A percentile compares a stretch with the other conserved stretches of the same genome.
These are phyloP conservation scores for Selenicereus undatus DNA, from an alignment of 148 eudicot genomes.

Conservation along the genomic window DNA sequence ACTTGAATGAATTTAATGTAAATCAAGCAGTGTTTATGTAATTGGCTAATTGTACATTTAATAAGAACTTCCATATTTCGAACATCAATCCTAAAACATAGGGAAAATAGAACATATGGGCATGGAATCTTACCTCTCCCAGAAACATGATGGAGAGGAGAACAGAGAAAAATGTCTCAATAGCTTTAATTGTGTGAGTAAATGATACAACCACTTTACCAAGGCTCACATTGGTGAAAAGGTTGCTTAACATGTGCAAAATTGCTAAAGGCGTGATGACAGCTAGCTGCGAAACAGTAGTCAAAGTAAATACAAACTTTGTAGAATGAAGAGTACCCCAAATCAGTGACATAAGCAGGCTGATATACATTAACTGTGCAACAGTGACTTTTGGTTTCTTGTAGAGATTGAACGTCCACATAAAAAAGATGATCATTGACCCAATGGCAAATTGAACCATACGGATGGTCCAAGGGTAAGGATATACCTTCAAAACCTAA, in stretches of 20 bases:
- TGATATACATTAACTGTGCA: constrained; percentile 56
- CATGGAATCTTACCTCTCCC: constrained; percentile 56
- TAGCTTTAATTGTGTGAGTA: constrained; percentile 94
- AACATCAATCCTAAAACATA: not conserved
- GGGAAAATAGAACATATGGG: not conserved
- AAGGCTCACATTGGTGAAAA: constrained; percentile 91
- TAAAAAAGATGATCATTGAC: constrained; percentile 53
- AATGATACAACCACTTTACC: constrained; percentile 94
- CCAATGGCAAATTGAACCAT: constrained; percentile 81
- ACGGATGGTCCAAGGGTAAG: constrained; percentile 69
- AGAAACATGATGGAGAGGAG: constrained; percentile 65
- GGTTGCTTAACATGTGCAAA: constrained; percentile 81
- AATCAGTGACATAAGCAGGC: not conserved
- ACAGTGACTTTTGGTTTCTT: constrained; percentile 73
- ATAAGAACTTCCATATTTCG: not conserved
- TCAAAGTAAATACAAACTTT: constrained; percentile 1
- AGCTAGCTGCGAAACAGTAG: constrained; percentile 53
- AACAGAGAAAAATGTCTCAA: constrained; percentile 97
- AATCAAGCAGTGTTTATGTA: not conserved
- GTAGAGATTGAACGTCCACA: constrained; percentile 80
- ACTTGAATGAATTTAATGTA: not conserved
- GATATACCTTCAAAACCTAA: constrained; percentile 84
- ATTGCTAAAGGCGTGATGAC: constrained; percentile 78
- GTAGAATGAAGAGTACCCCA: not conserved
- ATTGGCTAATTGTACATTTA: not conserved